These are phyloP conservation scores for Rhynchosporium agropyri DNA, from an alignment of 2,329 filamentous ascomycete species.

Conservation along the genomic window DNA sequence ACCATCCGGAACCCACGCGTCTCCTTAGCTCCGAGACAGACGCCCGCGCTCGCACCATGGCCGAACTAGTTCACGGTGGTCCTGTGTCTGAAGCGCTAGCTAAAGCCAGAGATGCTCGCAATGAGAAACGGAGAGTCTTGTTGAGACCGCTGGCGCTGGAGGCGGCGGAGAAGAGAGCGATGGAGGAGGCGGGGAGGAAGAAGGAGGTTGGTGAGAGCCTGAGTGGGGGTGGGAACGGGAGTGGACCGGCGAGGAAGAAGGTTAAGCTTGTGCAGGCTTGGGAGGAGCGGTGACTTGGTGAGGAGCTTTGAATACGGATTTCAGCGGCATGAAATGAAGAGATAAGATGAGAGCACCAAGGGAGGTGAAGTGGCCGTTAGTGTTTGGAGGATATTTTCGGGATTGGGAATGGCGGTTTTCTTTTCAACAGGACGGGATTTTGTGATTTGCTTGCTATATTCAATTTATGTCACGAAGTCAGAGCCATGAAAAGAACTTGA, in stretches of 20 bases:
- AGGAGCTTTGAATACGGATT: too few species aligned
- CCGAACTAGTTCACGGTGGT: slow-evolving; percentile 29
- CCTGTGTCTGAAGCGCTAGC: slow-evolving; percentile 26
- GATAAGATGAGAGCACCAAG: too few species aligned
- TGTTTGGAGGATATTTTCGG: too few species aligned
- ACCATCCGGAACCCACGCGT: slow-evolving; percentile 21
- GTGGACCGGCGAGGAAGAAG: background rate
- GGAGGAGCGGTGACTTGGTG: slow-evolving; percentile 17
- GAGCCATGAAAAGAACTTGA: too few species aligned
- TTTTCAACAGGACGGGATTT: too few species aligned
- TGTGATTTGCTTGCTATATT: too few species aligned
- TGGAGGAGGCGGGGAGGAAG: slow-evolving; percentile 2
- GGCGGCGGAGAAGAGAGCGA: slow-evolving; percentile 27
- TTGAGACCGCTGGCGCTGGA: slow-evolving; percentile 26
- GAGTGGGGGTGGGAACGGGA: background rate
- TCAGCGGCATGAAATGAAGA: too few species aligned
- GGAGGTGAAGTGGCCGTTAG: too few species aligned
- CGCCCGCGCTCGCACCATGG: slow-evolving; percentile 16
- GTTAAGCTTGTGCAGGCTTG: slow-evolving; percentile 15
- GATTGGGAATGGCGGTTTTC: too few species aligned
- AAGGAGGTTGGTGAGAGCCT: background rate
- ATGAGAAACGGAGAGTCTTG: slow-evolving; percentile 18
- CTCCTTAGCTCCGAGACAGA: slow-evolving; percentile 13
- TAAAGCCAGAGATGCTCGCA: slow-evolving; percentile 20
- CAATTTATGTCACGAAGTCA: too few species aligned